Percentiles rank a stretch among this genome's conserved stretches.
Evolutionary conservation across 768 basidiomycete species (phyloP).

Genomic region (Amanita rimosa): DNA sequence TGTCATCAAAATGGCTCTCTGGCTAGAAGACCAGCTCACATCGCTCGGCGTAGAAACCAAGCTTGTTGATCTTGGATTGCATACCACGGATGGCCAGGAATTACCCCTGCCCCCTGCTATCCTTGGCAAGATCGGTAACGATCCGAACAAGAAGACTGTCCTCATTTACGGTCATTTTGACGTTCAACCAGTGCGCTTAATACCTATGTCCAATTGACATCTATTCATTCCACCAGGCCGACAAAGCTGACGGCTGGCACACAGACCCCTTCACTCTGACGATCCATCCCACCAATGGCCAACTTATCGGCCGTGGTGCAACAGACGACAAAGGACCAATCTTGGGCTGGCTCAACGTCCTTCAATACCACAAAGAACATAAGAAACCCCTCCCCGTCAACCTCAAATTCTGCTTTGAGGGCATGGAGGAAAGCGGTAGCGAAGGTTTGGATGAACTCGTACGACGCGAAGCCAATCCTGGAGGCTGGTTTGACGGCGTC

Average conservation of each 20-base stretch:
- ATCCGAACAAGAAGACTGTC: slow-evolving; percentile 87
- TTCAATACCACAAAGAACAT: slow-evolving; percentile 70
- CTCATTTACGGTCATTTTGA: slow-evolving; percentile 93
- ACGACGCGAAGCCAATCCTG: slow-evolving; percentile 54
- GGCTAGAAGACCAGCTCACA: slow-evolving; percentile 64
- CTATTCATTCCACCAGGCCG: slow-evolving; percentile 18
- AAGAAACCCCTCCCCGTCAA: slow-evolving; percentile 77
- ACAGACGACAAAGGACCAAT: slow-evolving; percentile 90
- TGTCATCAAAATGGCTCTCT: slow-evolving; percentile 80
- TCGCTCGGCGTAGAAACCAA: slow-evolving; percentile 71
- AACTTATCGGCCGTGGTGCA: slow-evolving; percentile 77
- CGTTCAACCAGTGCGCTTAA: slow-evolving; percentile 68
- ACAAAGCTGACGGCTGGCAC: slow-evolving; percentile 71
- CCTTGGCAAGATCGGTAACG: slow-evolving; percentile 71
- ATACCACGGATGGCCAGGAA: slow-evolving; percentile 53
- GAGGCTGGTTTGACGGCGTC: slow-evolving; percentile 77
- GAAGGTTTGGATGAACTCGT: slow-evolving; percentile 89
- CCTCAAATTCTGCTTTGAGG: slow-evolving; percentile 86
- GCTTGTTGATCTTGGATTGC: slow-evolving; percentile 67
- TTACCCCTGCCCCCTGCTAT: slow-evolving; percentile 75
- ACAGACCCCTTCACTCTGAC: slow-evolving; percentile 76
- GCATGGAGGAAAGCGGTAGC: slow-evolving; percentile 94
- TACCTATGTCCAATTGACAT: neutral
- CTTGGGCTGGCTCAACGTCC: slow-evolving; percentile 81
- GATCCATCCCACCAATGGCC: slow-evolving; percentile 29